These are phyloP conservation scores for Leersia perrieri DNA, from an alignment of 176 grass and related monocot genomes.

Conservation along the genomic window DNA sequence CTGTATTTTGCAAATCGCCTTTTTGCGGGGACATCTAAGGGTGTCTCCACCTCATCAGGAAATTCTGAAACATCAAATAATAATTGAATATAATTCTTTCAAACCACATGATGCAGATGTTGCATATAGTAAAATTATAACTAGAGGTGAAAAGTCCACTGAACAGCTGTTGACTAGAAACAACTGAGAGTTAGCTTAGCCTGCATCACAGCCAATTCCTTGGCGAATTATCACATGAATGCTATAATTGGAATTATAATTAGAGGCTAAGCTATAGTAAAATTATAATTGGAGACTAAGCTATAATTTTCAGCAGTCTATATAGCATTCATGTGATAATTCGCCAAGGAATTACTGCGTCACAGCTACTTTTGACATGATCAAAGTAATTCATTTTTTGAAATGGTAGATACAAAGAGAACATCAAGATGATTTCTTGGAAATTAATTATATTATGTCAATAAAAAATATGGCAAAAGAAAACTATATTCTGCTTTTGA, in stretches of 20 bases:
- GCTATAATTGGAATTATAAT: too few species aligned
- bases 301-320: too few species aligned
- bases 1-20: constrained; percentile 92
- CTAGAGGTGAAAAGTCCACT: not conserved
- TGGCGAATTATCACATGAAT: too few species aligned
- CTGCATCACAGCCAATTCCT: too few species aligned
- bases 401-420: not conserved
- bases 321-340: not conserved
- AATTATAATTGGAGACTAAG: too few species aligned
- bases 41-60: constrained; percentile 98
- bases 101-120: not conserved
- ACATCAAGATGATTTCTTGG: not conserved
- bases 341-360: not conserved
- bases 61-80: constrained; percentile 63
- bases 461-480: not conserved
- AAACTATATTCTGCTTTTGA: too few species aligned
- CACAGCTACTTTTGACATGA: not conserved
- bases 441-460: not conserved
- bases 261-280: too few species aligned
- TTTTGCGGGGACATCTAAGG: constrained; percentile 82
- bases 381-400: not conserved
- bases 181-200: not conserved
- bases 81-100: constrained; percentile 10
- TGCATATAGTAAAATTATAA: not conserved
- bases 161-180: not conserved